Conservation (phyloP, 768 basidiomycete species). For the Trametes coccinea region DNA sequence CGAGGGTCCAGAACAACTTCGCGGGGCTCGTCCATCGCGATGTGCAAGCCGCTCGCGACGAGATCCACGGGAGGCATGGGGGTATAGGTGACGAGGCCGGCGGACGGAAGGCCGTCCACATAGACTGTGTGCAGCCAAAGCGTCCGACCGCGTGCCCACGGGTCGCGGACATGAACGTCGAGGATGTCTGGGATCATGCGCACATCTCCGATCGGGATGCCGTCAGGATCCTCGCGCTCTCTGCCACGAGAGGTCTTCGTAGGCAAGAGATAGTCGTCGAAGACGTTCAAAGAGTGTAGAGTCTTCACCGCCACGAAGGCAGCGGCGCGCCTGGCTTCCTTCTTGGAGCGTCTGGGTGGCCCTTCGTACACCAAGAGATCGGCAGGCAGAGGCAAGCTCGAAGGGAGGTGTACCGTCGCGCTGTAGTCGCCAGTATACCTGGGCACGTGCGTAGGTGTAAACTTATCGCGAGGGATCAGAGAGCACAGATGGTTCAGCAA, state of each 20-base stretch:
- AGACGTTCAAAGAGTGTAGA: conserved; percentile 69
- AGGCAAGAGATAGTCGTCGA: conserved; percentile 83
- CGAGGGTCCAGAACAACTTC: conserved; percentile 44
- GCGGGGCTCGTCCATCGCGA: conserved; percentile 38
- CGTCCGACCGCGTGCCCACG: conserved; percentile 57
- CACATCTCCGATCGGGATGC: conserved; percentile 43
- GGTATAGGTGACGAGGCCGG: conserved; percentile 71
- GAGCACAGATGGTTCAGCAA: conserved; percentile 77
- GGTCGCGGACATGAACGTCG: conserved; percentile 62
- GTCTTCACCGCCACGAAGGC: conserved; percentile 77
- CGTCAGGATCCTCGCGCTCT: conserved; percentile 56
- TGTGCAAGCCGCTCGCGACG: conserved; percentile 35
- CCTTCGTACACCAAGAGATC: conserved; percentile 59
- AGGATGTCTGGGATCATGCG: conserved; percentile 53
- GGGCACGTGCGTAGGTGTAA: conserved; percentile 61
- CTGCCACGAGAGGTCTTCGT: conserved; percentile 51
- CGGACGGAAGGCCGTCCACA: conserved; percentile 48
- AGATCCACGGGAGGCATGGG: conserved; percentile 50
- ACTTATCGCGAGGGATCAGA: conserved; percentile 70
- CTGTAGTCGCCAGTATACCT: conserved; percentile 62
- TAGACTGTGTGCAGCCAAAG: conserved; percentile 66
- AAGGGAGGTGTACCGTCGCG: conserved; percentile 62
- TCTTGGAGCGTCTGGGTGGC: conserved; percentile 63
- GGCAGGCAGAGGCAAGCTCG: conserved; percentile 58
- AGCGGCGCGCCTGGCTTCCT: conserved; percentile 79